Percentiles rank a stretch among this genome's conserved stretches.
These are phyloP conservation scores for Ganoderma meredithae DNA, from an alignment of 1,284 basidiomycete species.

Conservation along the genomic window DNA sequence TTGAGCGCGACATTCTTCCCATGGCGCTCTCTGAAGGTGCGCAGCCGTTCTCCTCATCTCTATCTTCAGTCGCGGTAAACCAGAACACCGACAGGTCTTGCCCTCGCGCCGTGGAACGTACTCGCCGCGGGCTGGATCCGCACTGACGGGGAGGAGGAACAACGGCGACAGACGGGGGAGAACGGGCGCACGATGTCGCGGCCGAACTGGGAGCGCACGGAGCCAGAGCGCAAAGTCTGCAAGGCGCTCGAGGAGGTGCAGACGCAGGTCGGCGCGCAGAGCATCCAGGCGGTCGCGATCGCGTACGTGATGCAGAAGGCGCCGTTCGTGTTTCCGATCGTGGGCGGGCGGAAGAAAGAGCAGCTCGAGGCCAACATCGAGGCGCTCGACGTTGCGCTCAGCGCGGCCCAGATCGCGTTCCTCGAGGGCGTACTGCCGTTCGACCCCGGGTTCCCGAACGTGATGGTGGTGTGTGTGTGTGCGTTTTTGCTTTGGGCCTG, in stretches of 20 bases:
- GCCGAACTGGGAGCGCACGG: conserved; percentile 50
- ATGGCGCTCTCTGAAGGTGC: conserved; percentile 53
- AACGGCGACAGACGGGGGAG: conserved; percentile 50
- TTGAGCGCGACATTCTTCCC: conserved; percentile 55
- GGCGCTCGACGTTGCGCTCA: conserved; percentile 52
- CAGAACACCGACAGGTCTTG: conserved; percentile 44
- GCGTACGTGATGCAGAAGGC: conserved; percentile 58
- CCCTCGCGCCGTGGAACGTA: conserved; percentile 59
- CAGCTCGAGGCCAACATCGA: conserved; percentile 57
- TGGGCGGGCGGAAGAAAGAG: conserved; percentile 58
- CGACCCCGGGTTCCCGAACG: conserved; percentile 52
- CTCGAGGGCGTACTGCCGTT: conserved; percentile 52
- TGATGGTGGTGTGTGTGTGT: conserved; percentile 46
- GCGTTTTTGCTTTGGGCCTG: neutral
- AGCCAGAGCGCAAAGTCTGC: conserved; percentile 49
- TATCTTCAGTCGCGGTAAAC: neutral
- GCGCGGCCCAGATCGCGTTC: conserved; percentile 50
- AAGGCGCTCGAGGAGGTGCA: conserved; percentile 57
- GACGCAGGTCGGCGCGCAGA: conserved; percentile 46
- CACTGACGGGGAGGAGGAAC: conserved; percentile 55
- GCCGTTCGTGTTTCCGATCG: conserved; percentile 51
- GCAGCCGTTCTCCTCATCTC: too few relatives aligned
- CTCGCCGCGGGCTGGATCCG: conserved; percentile 56
- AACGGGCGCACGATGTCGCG: conserved; percentile 44
- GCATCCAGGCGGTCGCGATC: conserved; percentile 48